Percentiles rank a stretch among this genome's conserved stretches.
Conservation (phyloP, 2,329 filamentous ascomycete genomes). For the Alternaria arbusti region DNA sequence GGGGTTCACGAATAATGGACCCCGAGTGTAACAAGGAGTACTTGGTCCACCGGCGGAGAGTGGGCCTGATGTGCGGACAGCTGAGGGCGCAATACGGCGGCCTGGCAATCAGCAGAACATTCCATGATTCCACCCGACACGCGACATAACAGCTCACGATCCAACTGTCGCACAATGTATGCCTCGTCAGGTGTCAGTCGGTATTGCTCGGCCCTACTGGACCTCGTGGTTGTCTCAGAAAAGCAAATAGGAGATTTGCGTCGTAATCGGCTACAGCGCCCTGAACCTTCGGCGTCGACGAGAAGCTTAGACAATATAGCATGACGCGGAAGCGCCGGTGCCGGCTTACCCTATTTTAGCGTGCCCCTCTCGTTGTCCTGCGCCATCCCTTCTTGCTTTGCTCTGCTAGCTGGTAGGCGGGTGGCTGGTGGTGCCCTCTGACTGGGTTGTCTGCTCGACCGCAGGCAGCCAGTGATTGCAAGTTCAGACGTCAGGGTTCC, state of each 20-base stretch:
- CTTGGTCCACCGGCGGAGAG: constrained; percentile 10
- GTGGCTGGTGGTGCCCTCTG: not conserved
- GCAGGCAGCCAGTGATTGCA: not conserved
- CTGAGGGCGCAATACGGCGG: constrained; percentile 7
- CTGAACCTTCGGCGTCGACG: not conserved
- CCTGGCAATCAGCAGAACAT: not conserved
- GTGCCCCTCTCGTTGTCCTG: constrained; percentile 11
- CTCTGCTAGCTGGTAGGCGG: not conserved
- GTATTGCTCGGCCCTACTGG: constrained; percentile 6
- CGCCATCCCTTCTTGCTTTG: constrained; percentile 6
- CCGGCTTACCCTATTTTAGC: not conserved
- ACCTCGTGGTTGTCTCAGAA: not conserved
- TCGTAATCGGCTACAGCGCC: constrained; percentile 7
- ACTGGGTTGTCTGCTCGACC: not conserved
- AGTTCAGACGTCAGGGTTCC: not conserved
- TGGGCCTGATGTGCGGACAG: constrained; percentile 16
- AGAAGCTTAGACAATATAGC: constrained; percentile 5
- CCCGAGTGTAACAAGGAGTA: constrained; percentile 3
- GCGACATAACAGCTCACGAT: not conserved
- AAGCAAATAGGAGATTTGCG: constrained; percentile 10
- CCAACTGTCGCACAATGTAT: not conserved
- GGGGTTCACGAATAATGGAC: not conserved
- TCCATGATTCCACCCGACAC: not conserved
- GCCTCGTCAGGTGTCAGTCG: not conserved
- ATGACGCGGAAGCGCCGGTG: constrained; percentile 8